These are phyloP conservation scores for Microcyclospora pomicola DNA, from an alignment of 2,329 filamentous ascomycete genomes.

Conservation along the genomic window DNA sequence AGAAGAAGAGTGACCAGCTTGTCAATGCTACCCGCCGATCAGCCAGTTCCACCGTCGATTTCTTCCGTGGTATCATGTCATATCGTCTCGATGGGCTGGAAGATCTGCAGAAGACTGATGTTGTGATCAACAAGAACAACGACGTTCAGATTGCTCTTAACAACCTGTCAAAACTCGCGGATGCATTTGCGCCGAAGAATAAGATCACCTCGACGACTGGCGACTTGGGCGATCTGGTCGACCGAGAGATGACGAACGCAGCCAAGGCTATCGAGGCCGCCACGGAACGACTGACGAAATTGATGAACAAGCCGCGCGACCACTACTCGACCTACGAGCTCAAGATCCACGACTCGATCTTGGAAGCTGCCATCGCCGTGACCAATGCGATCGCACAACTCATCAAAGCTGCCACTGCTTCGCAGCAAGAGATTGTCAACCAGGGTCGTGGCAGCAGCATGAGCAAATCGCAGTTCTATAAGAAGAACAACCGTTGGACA, in stretches of 20 bases:
- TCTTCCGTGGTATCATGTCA: conserved; percentile 88
- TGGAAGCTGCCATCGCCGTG: conserved; percentile 84
- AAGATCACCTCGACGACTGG: conserved; percentile 67
- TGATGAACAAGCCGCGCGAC: conserved; percentile 93
- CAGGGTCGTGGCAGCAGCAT: conserved; percentile 64
- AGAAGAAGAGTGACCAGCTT: conserved; percentile 82
- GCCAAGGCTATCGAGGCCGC: conserved; percentile 92
- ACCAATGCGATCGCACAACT: conserved; percentile 87
- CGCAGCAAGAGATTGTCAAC: conserved; percentile 91
- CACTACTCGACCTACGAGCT: conserved; percentile 93
- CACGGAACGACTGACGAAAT: conserved; percentile 72
- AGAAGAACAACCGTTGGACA: conserved; percentile 99
- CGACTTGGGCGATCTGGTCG: conserved; percentile 85
- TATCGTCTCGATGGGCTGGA: conserved; percentile 88
- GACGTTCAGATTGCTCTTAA: conserved; percentile 92
- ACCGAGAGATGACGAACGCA: conserved; percentile 80
- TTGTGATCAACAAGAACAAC: conserved; percentile 94
- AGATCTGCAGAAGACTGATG: conserved; percentile 82
- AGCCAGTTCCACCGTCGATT: conserved; percentile 75
- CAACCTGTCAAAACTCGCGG: conserved; percentile 82
- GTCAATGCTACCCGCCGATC: conserved; percentile 71
- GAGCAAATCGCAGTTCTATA: conserved; percentile 90
- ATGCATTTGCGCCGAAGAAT: conserved; percentile 79
- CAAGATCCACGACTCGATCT: conserved; percentile 86
- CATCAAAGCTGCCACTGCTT: conserved; percentile 85